Evolutionary conservation across 2,329 filamentous ascomycete species (phyloP), one percentile per base, ranked within the genome.

Genomic region (Tolypocladium tundrense): DNA sequence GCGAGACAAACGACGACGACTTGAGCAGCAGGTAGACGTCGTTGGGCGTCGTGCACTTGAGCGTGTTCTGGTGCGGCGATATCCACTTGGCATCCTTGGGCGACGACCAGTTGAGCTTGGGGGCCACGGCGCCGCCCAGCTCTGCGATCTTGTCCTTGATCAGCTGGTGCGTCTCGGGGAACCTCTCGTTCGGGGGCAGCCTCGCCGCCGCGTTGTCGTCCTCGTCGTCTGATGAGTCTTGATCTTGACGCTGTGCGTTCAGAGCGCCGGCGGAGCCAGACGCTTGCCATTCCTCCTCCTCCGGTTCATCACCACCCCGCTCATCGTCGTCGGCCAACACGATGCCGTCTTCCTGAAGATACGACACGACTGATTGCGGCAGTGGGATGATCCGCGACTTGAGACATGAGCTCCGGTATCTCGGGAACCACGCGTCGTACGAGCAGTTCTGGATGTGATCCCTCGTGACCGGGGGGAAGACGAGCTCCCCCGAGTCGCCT

Each of bases 31-130:
- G 81, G 69, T 97, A 99, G 51, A 99, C 84, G 67, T 99, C 94
- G 70, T 94, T 95, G 3, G 94, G 85, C 0, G 85, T 86, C 4
- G 85, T 86, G 73, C 94, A 99, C 72, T 96, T 91, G 75, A 97
- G 88, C 53, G 90, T 95, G 72, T 99, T 99, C 66, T 86, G 73
- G 80, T 93, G 70, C 74, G 73, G 86, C 73, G 82, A 85, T 72
- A 99, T 97, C 88, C 91, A 97, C 27, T 89, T 90, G 10, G 94
- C 94, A 69, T 99, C 94, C 72, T 97, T 96, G 4, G 94, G 94
- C 4, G 91, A 87, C 7, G 92, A 97, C 94, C 94, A 99, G 76
- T 97, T 97, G 53, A 99, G 77, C 73, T 99, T 99, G 0, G 94
- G 94, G 1, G 88, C 87, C 10, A 96, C 92, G 60, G 87, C 85